phyloP scores from a whole-genome alignment of 345 rosid genomes.

The Capsella bursapastoris region DNA sequence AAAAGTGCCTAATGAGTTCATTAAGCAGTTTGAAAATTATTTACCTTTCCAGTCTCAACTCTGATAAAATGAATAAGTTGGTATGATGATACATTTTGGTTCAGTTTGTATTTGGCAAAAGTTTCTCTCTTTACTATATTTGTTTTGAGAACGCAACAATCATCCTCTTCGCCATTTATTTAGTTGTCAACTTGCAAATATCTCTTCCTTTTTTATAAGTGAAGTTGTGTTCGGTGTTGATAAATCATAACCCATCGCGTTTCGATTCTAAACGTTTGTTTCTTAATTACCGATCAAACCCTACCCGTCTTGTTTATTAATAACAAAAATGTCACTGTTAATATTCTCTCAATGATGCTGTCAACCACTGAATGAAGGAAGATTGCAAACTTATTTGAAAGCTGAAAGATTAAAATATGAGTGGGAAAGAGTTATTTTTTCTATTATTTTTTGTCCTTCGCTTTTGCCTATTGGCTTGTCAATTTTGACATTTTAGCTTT shows the following conservation, averaged over 20 bases:
- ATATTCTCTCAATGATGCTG: not conserved
- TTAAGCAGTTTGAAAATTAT: not conserved
- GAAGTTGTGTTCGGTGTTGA: constrained; percentile 1
- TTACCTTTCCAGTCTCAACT: not conserved
- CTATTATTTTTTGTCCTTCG: not conserved
- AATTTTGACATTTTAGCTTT: constrained; percentile 27
- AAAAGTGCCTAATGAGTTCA: constrained; percentile 38
- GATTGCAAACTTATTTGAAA: not conserved
- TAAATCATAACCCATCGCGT: not conserved
- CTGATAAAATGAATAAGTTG: constrained; percentile 36
- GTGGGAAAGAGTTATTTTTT: not conserved
- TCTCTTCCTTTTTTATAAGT: not conserved
- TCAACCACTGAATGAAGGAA: not conserved
- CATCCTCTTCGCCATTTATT: constrained; percentile 20
- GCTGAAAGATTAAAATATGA: not conserved
- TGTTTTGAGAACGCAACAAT: constrained; percentile 23
- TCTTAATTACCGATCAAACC: not conserved
- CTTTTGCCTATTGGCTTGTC: constrained; percentile 5
- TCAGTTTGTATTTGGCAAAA: constrained; percentile 19
- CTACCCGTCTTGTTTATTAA: not conserved
- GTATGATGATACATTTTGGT: constrained; percentile 32
- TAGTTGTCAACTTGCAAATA: not conserved
- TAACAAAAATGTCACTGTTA: not conserved
- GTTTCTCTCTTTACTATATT: not conserved
- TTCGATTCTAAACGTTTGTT: not conserved